phyloP scores from a whole-genome alignment of 352 stramenopile species.

The Thraustochytrium sp. region DNA sequence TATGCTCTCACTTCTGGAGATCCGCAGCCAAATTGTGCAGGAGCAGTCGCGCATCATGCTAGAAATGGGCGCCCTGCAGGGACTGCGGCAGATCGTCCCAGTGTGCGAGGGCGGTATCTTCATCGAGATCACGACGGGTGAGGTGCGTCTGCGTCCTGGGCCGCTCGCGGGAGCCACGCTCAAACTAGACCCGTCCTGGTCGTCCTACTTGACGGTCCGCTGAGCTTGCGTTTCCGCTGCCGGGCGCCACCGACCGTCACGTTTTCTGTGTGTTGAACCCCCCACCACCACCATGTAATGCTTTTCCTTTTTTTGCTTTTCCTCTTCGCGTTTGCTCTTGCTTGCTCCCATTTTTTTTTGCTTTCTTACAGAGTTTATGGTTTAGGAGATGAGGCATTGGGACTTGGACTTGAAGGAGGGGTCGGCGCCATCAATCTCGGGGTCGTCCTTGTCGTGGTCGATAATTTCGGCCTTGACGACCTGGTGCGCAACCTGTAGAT shows the following conservation, averaged over 20 bases:
- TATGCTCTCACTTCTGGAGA: neutral
- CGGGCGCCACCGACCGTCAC: no score
- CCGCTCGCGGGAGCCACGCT: neutral
- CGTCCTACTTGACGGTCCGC: neutral
- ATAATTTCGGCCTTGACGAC: conserved; percentile 83
- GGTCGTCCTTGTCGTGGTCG: conserved; percentile 65
- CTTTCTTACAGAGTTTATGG: no score
- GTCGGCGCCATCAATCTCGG: neutral
- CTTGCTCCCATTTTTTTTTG: no score
- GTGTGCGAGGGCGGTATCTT: neutral
- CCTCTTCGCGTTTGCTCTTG: no score
- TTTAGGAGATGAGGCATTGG: conserved; percentile 12
- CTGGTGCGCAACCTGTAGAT: conserved; percentile 71
- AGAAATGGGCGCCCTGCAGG: neutral
- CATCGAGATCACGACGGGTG: neutral
- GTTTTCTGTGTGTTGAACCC: no score
- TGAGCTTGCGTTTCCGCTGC: no score
- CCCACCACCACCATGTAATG: no score
- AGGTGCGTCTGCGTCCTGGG: neutral
- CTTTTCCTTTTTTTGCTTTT: no score
- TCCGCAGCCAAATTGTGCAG: neutral
- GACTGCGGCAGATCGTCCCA: neutral
- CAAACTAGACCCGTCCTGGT: neutral
- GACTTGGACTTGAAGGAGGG: neutral
- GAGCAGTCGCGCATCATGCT: neutral